phyloP scores from a whole-genome alignment of 2,329 filamentous ascomycete genomes.

The Fusarium sp. region DNA sequence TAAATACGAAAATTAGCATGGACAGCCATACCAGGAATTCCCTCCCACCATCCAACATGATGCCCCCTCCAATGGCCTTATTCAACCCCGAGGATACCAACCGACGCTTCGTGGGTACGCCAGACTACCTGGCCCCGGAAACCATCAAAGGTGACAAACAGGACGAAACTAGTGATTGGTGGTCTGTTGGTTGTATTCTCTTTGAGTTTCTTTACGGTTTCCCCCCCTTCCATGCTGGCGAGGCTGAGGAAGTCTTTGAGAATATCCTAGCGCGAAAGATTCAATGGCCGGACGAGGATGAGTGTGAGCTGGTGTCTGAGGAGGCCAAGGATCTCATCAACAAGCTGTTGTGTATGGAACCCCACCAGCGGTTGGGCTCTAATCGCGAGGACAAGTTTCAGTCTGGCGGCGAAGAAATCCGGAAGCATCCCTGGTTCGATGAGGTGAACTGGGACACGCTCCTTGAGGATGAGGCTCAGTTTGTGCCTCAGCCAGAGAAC shows the following conservation, averaged over 20 bases:
- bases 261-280: conserved; percentile 93
- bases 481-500: conserved; percentile 91
- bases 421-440: conserved; percentile 88
- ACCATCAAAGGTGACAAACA: conserved; percentile 96
- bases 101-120: conserved; percentile 93
- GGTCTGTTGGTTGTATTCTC: conserved; percentile 98
- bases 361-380: conserved; percentile 83
- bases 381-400: conserved; percentile 86
- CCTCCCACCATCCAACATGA: conserved; percentile 71
- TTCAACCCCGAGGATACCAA: conserved; percentile 96
- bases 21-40: conserved; percentile 51
- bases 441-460: conserved; percentile 90
- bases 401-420: conserved; percentile 91
- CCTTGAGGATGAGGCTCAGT: conserved; percentile 95
- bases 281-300: conserved; percentile 88
- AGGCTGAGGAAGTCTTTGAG: conserved; percentile 94
- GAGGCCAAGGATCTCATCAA: conserved; percentile 97
- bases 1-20: conserved; percentile 46
- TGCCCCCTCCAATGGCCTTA: conserved; percentile 92
- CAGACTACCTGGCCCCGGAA: conserved; percentile 96
- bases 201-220: conserved; percentile 96
- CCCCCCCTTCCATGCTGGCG: conserved; percentile 91
- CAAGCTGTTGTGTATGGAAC: conserved; percentile 86
- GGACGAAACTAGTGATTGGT: conserved; percentile 99
- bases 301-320: conserved; percentile 78